These are phyloP conservation scores for Stramenopiles sp. DNA, from an alignment of 352 stramenopile species.

Conservation along the genomic window DNA sequence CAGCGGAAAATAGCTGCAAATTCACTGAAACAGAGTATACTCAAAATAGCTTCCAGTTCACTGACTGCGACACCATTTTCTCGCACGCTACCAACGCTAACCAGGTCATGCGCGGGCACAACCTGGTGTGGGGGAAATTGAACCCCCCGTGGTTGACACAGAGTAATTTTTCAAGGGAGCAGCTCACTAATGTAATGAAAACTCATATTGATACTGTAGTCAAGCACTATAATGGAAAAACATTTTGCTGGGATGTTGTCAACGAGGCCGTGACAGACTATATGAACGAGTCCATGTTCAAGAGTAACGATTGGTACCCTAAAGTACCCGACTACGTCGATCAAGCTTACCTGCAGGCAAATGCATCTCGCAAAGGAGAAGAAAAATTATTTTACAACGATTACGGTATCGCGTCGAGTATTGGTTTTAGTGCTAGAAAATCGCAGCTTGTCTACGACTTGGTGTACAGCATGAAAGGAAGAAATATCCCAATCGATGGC, in stretches of 20 bases:
- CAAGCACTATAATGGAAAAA: neutral
- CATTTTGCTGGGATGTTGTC: conserved; percentile 7
- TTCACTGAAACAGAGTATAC: conserved; percentile 9
- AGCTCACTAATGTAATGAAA: neutral
- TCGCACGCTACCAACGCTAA: neutral
- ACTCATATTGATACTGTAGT: conserved; percentile 2
- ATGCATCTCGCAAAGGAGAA: neutral
- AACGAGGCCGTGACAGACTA: conserved; percentile 2
- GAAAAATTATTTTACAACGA: conserved; percentile 13
- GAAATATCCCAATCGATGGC: conserved; percentile 4
- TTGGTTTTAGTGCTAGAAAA: neutral
- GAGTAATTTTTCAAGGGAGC: neutral
- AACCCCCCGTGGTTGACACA: neutral
- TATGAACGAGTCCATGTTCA: neutral
- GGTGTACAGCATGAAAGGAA: neutral
- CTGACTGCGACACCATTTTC: neutral
- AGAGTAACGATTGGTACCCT: conserved; percentile 7
- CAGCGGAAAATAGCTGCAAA: conserved; percentile 4
- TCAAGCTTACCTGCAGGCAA: neutral
- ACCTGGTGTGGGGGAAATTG: conserved; percentile 6
- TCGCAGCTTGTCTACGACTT: neutral
- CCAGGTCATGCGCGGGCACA: conserved; percentile 1
- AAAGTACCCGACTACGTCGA: neutral
- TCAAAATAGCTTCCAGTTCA: neutral
- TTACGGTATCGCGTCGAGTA: neutral